These are phyloP conservation scores for Triglochin maritima DNA, from an alignment of 106 monocot genomes.

Conservation along the genomic window DNA sequence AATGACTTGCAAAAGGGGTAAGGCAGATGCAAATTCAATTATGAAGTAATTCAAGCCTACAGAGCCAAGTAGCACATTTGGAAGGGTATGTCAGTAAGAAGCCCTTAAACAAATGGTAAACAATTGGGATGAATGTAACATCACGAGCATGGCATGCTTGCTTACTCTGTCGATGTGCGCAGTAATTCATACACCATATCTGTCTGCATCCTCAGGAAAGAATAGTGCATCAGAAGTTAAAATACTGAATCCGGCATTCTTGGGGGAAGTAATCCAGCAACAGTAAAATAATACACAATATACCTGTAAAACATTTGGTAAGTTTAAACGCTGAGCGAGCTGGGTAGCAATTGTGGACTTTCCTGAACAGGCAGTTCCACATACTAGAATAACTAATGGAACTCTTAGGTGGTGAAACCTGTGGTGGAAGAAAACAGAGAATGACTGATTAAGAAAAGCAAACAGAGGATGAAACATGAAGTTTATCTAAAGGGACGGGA, in stretches of 20 bases:
- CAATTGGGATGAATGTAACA: too few relatives aligned
- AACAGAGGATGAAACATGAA: background rate
- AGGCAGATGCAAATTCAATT: too few relatives aligned
- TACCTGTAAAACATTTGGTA: conserved; percentile 99
- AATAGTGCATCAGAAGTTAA: background rate
- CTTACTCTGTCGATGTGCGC: conserved; percentile 98
- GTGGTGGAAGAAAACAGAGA: background rate
- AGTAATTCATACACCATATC: conserved; percentile 99
- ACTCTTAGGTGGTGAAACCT: conserved; percentile 99
- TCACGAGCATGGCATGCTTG: background rate
- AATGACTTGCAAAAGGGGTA: too few relatives aligned
- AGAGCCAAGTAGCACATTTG: too few relatives aligned
- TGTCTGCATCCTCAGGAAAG: conserved; percentile 40
- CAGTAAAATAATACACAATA: background rate
- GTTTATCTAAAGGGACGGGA: too few relatives aligned
- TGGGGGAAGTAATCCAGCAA: too few relatives aligned
- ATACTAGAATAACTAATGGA: conserved; percentile 95
- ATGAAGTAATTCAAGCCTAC: too few relatives aligned
- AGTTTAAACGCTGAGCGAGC: conserved; percentile 89
- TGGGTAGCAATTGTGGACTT: conserved; percentile 99
- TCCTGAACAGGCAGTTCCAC: conserved; percentile 96
- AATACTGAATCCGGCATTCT: background rate
- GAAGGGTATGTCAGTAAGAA: too few relatives aligned
- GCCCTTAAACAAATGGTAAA: too few relatives aligned
- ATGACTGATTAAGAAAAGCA: too few relatives aligned